Evolutionary conservation across 2,329 filamentous ascomycete genomes (phyloP).

Genomic region (Penicillium nordicum): DNA sequence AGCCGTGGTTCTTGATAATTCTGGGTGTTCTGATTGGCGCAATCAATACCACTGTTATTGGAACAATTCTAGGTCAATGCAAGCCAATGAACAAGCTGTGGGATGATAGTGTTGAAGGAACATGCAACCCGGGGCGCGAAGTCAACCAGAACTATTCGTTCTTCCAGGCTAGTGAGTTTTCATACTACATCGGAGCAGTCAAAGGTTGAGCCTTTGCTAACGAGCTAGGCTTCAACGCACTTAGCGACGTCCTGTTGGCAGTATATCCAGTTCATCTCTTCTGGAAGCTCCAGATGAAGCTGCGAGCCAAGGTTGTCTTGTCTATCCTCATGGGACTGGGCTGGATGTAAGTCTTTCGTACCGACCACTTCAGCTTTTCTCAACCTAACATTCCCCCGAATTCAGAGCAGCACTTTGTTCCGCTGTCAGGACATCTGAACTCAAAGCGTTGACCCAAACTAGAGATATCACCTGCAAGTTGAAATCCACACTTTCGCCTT

Average conservation of each 20-base stretch:
- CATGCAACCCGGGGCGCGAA: conserved; percentile 13
- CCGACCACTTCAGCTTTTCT: neutral
- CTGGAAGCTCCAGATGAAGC: conserved; percentile 22
- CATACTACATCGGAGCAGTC: neutral
- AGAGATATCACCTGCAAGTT: conserved; percentile 16
- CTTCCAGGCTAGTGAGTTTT: conserved; percentile 19
- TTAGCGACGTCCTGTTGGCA: conserved; percentile 19
- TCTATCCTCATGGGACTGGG: conserved; percentile 24
- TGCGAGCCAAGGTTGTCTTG: conserved; percentile 18
- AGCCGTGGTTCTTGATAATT: conserved; percentile 18
- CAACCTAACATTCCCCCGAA: neutral
- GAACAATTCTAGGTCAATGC: conserved; percentile 20
- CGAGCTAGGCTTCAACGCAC: conserved; percentile 13
- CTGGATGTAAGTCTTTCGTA: conserved; percentile 28
- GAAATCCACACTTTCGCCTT: neutral
- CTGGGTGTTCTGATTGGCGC: conserved; percentile 17
- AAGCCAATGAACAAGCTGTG: conserved; percentile 21
- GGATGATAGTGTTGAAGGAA: conserved; percentile 17
- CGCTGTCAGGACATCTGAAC: conserved; percentile 17
- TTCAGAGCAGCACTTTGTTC: conserved; percentile 18
- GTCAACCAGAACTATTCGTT: conserved; percentile 16
- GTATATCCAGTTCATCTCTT: conserved; percentile 24
- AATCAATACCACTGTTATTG: conserved; percentile 19
- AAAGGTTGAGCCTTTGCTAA: neutral
- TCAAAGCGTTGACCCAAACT: conserved; percentile 14